Conservation (phyloP, 768 basidiomycete genomes). For the Lentinus brumalis region DNA sequence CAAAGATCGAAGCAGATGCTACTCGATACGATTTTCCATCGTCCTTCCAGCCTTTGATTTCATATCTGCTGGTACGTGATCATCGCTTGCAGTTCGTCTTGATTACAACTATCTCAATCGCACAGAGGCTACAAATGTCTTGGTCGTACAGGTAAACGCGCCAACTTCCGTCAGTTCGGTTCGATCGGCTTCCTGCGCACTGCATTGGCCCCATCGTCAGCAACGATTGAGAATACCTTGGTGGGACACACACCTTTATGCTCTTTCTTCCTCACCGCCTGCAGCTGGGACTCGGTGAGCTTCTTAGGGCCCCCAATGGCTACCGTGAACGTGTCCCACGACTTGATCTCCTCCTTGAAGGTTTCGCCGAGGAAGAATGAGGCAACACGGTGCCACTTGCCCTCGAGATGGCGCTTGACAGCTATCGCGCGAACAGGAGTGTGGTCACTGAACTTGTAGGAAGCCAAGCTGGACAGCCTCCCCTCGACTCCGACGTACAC, state of each 20-base stretch:
- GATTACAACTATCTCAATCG: too few relatives aligned
- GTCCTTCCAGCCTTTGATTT: too few relatives aligned
- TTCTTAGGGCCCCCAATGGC: background rate
- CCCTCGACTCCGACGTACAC: conserved; percentile 3
- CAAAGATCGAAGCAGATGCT: too few relatives aligned
- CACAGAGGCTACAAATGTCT: too few relatives aligned
- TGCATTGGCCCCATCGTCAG: background rate
- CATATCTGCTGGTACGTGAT: background rate
- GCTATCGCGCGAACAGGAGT: conserved; percentile 6
- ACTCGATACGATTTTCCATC: too few relatives aligned
- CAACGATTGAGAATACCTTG: background rate
- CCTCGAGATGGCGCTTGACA: background rate
- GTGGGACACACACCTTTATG: background rate
- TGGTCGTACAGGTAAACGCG: background rate
- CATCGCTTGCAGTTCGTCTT: background rate
- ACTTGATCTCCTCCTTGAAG: conserved; percentile 4
- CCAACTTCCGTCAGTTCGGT: background rate
- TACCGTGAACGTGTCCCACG: background rate
- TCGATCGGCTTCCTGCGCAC: conserved; percentile 11
- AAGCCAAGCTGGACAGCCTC: background rate
- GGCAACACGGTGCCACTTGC: conserved; percentile 2
- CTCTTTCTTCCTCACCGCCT: background rate
- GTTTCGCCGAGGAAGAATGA: conserved; percentile 9
- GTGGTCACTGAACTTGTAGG: background rate
- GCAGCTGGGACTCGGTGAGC: background rate